Evolutionary conservation across 208 protist genomes (phyloP), one percentile per base, ranked within the genome.

Genomic region (Acanthamoeba culbertsoni): DNA sequence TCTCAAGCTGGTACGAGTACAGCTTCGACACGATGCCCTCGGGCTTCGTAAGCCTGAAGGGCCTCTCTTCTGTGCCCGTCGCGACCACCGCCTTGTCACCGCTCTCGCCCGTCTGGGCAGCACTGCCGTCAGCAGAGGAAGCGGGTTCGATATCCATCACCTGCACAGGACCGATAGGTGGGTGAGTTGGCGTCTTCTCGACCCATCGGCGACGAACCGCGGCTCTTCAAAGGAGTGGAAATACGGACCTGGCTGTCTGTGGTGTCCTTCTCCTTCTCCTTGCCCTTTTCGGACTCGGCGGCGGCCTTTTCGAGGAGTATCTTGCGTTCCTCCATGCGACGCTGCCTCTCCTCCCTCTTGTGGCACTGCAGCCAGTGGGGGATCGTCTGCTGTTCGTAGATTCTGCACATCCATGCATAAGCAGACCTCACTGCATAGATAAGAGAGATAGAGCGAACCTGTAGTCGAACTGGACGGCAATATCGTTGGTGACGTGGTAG

Each of bases 1-100:
- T 90, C 55, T 90, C 82, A 7, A 90, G 55, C 82, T 90, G 82
- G 26, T 90, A 90, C 4, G 82, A 90, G 37, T 90, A 90, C 3
- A 90, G 51, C 51, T 90, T 90, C 7, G 55, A 59, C 7, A 71
- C 82, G 12, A 90, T 31, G 48, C 23, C 55, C 16, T 90, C 82
- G 20, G 82, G 82, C 23, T 90, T 59, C 28, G 82, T 68, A 51
- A 48, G 48, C 33, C 82, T 62, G 82, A 90, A 90, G 16, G 82
- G 82, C 82, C 46, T 68, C n/a, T 71, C n/a, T n/a, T n/a, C n/a
- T n/a, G n/a, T n/a, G n/a, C n/a, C n/a, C n/a, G n/a, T n/a, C n/a
- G n/a, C n/a, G n/a, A n/a, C n/a, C n/a, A n/a, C n/a, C n/a, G n/a
- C n/a, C n/a, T n/a, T n/a, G n/a, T n/a, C n/a, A n/a, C n/a, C n/a